Conservation (phyloP, 176 grass and related monocot species). For the Ensete glaucum region DNA sequence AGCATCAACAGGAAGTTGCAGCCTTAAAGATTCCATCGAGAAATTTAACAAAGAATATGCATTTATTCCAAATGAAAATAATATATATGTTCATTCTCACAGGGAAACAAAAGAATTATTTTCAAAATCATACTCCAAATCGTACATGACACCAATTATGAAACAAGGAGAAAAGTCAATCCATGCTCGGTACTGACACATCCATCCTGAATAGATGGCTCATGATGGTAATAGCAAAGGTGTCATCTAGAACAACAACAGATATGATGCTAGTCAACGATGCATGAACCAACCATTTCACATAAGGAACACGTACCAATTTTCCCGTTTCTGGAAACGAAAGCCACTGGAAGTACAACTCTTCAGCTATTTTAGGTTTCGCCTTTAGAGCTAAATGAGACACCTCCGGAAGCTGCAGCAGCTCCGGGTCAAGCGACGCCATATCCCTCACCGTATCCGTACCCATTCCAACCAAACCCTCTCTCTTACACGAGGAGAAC, state of each 20-base stretch:
- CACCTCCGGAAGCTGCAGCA: slow-evolving; percentile 85
- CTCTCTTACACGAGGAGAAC: slow-evolving; percentile 49
- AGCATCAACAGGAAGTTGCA: too few relatives aligned
- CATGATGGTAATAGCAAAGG: not conserved
- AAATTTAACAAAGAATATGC: too few relatives aligned
- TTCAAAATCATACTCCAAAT: not conserved
- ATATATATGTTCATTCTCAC: not conserved
- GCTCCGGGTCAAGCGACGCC: slow-evolving; percentile 85
- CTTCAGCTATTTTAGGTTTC: slow-evolving; percentile 49
- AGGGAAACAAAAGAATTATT: not conserved
- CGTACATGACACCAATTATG: not conserved
- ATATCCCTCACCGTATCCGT: slow-evolving; percentile 65
- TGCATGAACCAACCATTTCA: not conserved
- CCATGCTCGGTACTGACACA: not conserved
- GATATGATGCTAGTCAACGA: not conserved
- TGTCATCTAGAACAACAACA: not conserved
- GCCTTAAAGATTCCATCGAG: too few relatives aligned
- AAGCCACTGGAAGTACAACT: slow-evolving; percentile 90
- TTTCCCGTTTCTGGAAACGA: slow-evolving; percentile 67
- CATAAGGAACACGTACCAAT: slow-evolving; percentile 45
- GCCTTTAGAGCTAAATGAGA: slow-evolving; percentile 61
- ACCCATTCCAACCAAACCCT: slow-evolving; percentile 52
- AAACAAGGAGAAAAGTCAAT: not conserved
- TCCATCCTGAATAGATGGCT: not conserved
- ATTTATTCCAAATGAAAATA: not conserved